Base-by-base conservation (phyloP, 2,329 filamentous ascomycete genomes). In the Hymenoscyphus salicellus region DNA sequence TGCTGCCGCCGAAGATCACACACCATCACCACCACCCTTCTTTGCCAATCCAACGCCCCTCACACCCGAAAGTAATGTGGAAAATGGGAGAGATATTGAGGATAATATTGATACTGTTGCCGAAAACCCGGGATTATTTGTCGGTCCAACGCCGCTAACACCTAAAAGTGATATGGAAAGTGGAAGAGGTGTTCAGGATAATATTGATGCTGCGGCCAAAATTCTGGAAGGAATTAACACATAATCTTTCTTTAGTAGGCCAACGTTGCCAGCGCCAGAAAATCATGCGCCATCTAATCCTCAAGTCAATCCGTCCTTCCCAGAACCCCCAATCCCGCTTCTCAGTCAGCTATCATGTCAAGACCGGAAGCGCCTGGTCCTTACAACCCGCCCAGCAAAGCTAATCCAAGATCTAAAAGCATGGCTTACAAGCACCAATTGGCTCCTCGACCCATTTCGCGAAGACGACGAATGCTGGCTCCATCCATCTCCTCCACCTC, bases 381-480 rank as follows among this genome's bases (percentile, higher is more conserved):
- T 26, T 52, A 20, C 63, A 5, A 60, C 16, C 46, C 65, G 66
- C 16, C 64, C 66, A 23, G 17, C 30, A 3, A 55, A 57, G 20
- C 33, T 72, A 8, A 71, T 65, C 16, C 63, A 61, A 23, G 63
- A 69, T 28, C 70, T 71, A 64, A 61, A 62, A 17, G 14, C 63
- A 32, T 72, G 70, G 70, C 32, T 69, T 28, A 52, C 57, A 20
- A 60, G 63, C 28, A 69, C 65, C 20, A 63, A 68, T 30, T 52
- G 55, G 20, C 63, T 70, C 3, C 63, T 70, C 1, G 68, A 71
- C 58, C 69, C 69, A 3, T 70, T 67, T 23, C 61, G 64, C 16
- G 62, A 65, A 41, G 65, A 71, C 14, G 55, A 63, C 8, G 70
- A 73, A 14, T 73, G 70, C 20, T 72, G 70, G 70, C 64, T 73